A percentile compares a stretch with the other conserved stretches of the same genome.
These are phyloP conservation scores for Phragmites australis DNA, from an alignment of 176 grass and related monocot species.

Conservation along the genomic window DNA sequence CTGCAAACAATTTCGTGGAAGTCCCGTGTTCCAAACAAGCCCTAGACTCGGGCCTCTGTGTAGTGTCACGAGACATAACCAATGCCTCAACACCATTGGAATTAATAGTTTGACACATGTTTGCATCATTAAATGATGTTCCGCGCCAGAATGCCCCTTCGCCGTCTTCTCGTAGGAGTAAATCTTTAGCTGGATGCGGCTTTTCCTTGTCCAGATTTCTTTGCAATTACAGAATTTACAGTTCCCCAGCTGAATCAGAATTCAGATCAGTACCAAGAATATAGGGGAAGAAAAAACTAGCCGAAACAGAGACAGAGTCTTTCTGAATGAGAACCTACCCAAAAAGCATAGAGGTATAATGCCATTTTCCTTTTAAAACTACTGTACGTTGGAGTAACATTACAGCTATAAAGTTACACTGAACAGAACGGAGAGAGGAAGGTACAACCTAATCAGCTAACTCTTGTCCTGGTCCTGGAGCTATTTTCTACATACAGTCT, in stretches of 20 bases:
- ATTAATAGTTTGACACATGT: no score
- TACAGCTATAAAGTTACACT: slow-evolving; percentile 12
- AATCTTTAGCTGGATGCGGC: not conserved
- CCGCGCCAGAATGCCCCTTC: no score
- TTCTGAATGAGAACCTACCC: not conserved
- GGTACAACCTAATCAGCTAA: slow-evolving; percentile 4
- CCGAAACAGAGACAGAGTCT: not conserved
- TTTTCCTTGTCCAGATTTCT: not conserved
- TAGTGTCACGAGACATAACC: no score
- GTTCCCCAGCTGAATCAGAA: not conserved
- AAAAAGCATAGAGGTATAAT: not conserved
- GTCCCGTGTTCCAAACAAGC: no score
- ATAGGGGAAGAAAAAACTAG: not conserved
- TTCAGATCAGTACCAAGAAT: not conserved
- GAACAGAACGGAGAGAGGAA: not conserved
- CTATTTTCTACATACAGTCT: slow-evolving; percentile 36
- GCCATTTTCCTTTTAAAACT: slow-evolving; percentile 4
- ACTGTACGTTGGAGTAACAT: not conserved
- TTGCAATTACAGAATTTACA: not conserved
- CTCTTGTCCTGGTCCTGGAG: not conserved
- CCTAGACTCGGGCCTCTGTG: no score
- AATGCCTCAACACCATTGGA: no score
- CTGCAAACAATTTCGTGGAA: no score
- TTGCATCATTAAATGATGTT: no score
- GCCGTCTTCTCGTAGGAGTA: no score